Evolutionary conservation across 2,329 filamentous ascomycete genomes (phyloP).

Genomic region (Byssochlamys sp.): DNA sequence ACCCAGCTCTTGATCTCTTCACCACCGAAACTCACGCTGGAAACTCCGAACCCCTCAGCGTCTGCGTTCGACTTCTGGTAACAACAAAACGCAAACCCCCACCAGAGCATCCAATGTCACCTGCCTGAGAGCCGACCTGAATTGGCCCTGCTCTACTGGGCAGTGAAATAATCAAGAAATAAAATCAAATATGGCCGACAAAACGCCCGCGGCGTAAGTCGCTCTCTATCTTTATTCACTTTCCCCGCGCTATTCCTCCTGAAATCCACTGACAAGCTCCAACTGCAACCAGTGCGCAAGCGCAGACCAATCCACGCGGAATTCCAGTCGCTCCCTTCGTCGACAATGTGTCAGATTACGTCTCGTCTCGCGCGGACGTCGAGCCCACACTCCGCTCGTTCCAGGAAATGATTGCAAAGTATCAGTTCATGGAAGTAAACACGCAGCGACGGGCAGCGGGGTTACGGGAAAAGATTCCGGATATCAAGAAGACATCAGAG

Average conservation of each 20-base stretch:
- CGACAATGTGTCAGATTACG: conserved; percentile 39
- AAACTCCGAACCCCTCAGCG: not conserved
- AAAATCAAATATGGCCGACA: conserved; percentile 17
- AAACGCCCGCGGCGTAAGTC: conserved; percentile 18
- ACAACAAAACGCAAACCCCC: not conserved
- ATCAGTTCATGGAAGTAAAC: conserved; percentile 98
- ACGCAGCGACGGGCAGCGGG: conserved; percentile 72
- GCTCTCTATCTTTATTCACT: not conserved
- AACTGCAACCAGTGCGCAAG: conserved; percentile 3
- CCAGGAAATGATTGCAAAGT: conserved; percentile 63
- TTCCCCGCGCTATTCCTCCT: not conserved
- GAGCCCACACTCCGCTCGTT: conserved; percentile 38
- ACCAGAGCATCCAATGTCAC: not conserved
- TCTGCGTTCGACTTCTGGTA: not conserved
- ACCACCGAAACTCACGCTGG: conserved; percentile 7
- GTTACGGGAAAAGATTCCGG: conserved; percentile 87
- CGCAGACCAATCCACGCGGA: conserved; percentile 35
- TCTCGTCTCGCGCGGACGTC: conserved; percentile 36
- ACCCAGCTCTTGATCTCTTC: conserved; percentile 15
- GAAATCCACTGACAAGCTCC: not conserved
- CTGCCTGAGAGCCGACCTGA: not conserved
- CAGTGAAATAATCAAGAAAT: not conserved
- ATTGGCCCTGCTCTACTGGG: not conserved
- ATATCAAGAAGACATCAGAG: conserved; percentile 91
- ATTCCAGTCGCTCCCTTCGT: conserved; percentile 40